These are phyloP conservation scores for Chlorophyllum brunneum DNA, from an alignment of 768 basidiomycete genomes.

Conservation along the genomic window DNA sequence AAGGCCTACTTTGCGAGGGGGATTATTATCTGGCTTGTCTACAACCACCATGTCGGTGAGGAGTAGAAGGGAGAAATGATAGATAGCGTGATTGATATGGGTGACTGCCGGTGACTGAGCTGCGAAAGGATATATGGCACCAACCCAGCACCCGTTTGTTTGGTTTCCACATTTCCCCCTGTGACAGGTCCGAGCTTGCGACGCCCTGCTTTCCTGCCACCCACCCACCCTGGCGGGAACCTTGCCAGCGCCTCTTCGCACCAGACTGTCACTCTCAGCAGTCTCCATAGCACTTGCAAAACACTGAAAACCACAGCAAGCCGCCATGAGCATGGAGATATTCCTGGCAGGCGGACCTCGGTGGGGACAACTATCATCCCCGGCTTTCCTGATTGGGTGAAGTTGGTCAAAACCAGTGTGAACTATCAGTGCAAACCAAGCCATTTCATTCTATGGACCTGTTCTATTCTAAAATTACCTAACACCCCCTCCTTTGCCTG, in stretches of 20 bases:
- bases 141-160: constrained; percentile 5
- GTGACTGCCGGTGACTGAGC: neutral
- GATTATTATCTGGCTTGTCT: constrained; percentile 2
- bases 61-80: constrained; percentile 2
- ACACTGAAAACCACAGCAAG: no score
- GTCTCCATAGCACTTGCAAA: no score
- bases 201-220: constrained; percentile 2
- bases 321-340: no score
- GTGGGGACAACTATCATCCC: no score
- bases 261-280: no score
- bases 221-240: neutral
- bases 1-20: constrained; percentile 34
- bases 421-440: no score
- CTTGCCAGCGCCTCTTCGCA: neutral
- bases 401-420: no score
- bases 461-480: constrained; percentile 1
- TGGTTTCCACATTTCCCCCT: constrained; percentile 12
- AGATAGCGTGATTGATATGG: constrained; percentile 12
- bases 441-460: neutral
- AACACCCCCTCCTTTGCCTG: neutral
- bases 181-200: constrained; percentile 11
- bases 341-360: no score
- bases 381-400: no score
- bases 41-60: constrained; percentile 4
- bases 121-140: constrained; percentile 5